Conservation (phyloP, 306 rosid genomes). For the Prinsepia uniflora region DNA sequence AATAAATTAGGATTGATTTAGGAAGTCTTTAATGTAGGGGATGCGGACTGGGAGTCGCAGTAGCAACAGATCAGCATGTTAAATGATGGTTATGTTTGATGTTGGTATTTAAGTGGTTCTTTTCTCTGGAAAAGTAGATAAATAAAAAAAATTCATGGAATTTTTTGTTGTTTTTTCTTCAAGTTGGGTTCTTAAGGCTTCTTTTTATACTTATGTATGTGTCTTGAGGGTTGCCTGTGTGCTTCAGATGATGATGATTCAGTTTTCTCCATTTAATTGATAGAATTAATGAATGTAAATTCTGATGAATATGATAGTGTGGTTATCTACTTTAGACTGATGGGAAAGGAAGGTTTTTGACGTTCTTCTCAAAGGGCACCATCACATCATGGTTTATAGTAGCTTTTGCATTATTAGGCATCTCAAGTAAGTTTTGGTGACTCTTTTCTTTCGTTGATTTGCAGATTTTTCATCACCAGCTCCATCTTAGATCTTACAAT, state of each 20-base stretch:
- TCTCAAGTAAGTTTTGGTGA: conserved; percentile 1
- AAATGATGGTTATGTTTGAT: neutral
- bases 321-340: neutral
- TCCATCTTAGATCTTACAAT: conserved; percentile 94
- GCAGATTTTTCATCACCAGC: conserved; percentile 95
- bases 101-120: neutral
- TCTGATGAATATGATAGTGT: neutral
- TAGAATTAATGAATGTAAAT: neutral
- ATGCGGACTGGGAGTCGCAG: neutral
- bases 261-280: neutral
- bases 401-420: conserved; percentile 10
- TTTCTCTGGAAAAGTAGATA: neutral
- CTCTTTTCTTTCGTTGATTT: conserved; percentile 29
- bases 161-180: neutral
- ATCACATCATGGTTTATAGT: neutral
- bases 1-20: neutral
- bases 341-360: neutral
- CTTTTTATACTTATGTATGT: neutral
- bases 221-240: neutral
- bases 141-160: neutral
- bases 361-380: neutral
- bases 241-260: neutral
- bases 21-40: neutral
- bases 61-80: neutral
- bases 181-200: conserved; percentile 3